Evolutionary conservation across 352 stramenopile species (phyloP), one percentile per base, ranked within the genome.

Genomic region (Phytophthora colocasiae): DNA sequence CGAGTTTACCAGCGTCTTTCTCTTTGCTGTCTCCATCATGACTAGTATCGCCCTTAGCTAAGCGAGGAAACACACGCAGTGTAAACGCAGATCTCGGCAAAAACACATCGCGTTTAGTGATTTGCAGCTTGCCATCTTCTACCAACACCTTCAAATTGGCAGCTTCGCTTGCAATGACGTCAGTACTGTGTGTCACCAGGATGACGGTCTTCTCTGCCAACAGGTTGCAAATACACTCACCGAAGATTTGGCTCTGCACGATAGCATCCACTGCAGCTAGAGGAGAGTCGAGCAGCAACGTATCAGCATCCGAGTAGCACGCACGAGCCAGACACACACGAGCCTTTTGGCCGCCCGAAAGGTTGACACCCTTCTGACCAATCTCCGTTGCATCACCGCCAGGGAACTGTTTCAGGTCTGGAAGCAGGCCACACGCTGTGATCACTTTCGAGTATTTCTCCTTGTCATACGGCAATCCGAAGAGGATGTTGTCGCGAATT

Each of bases 401-500:
- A 19, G 36, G 36, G 36, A 43, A 43, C 36, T 43, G 36, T 0
- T 43, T 43, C 7, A 43, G 12, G 10, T 43, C 36, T 8, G 36
- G 36, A 43, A 43, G 36, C 36, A 43, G 10, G 0, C 36, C 82
- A 66, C 93, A 98, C 7, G 78, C 80, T 19, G 77, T 52, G 12
- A 97, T 58, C n/a, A 91, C 86, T 8, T 51, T 51, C 9, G 69
- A 27, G 56, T 92, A 93, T 38, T 69, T 73, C 4, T 69, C 58
- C 45, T 69, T 58, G 49, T 91, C 22, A 26, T 78, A 90, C n/a
- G 69, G 53, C 24, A 78, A 53, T 27, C 92, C 91, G 68, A 98
- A 99, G 1, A 98, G 68, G 58, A 99, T 95, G 76, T 99, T 99
- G 43, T 97, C 85, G 12, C 77, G 74, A 11, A 99, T 70, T 14